Conservation (phyloP, 495 filamentous ascomycete species). For the Penicillium goetzii region DNA sequence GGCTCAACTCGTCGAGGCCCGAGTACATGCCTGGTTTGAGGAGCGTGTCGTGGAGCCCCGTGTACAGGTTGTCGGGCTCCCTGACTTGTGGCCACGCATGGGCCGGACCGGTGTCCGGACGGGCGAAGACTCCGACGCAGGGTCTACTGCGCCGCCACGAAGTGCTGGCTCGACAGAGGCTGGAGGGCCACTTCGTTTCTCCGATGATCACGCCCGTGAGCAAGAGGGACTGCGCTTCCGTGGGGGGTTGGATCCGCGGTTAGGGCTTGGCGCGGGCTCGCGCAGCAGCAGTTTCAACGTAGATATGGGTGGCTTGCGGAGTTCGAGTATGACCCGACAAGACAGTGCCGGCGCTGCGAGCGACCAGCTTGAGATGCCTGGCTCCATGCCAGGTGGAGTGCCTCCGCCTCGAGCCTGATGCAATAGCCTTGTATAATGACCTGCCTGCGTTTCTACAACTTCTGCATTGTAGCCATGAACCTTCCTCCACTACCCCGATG, state of each 20-base stretch:
- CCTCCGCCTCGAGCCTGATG: slow-evolving; percentile 14
- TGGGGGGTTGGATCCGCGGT: slow-evolving; percentile 34
- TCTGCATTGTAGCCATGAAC: neutral
- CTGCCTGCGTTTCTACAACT: slow-evolving; percentile 4
- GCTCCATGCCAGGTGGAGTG: slow-evolving; percentile 33
- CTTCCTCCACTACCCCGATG: neutral
- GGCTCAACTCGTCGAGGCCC: slow-evolving; percentile 87
- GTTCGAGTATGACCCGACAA: slow-evolving; percentile 42
- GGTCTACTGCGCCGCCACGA: slow-evolving; percentile 43
- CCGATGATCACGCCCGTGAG: slow-evolving; percentile 29
- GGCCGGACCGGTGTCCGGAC: slow-evolving; percentile 50
- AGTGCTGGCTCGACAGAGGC: slow-evolving; percentile 39
- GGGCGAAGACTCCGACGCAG: slow-evolving; percentile 50
- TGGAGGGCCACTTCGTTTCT: slow-evolving; percentile 29
- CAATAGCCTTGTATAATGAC: neutral
- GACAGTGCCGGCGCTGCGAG: slow-evolving; percentile 35
- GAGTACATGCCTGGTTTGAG: slow-evolving; percentile 95
- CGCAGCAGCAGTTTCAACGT: slow-evolving; percentile 46
- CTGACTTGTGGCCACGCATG: slow-evolving; percentile 91
- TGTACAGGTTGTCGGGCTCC: slow-evolving; percentile 92
- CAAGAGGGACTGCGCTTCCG: slow-evolving; percentile 45
- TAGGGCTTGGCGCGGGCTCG: slow-evolving; percentile 42
- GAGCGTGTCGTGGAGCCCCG: slow-evolving; percentile 93
- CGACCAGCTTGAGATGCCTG: slow-evolving; percentile 44
- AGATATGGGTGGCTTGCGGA: slow-evolving; percentile 41